Conservation (phyloP, 176 grass and related monocot species). For the Triticum timopheevii region DNA sequence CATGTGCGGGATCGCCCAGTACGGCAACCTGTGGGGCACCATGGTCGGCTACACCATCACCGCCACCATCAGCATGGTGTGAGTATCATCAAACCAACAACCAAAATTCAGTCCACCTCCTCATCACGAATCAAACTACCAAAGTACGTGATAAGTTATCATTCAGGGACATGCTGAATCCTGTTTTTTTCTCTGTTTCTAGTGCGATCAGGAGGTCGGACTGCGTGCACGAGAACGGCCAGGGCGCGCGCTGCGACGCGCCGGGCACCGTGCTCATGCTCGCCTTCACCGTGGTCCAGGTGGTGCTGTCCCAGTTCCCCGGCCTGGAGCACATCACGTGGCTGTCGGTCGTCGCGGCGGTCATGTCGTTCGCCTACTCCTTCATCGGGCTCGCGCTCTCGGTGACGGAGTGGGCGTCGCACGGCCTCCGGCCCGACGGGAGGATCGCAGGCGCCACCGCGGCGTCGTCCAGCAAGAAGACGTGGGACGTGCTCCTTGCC, state of each 20-base stretch:
- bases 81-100: slow-evolving; percentile 17
- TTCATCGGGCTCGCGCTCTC: slow-evolving; percentile 74
- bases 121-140: neutral
- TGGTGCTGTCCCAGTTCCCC: slow-evolving; percentile 78
- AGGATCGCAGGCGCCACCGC: slow-evolving; percentile 30
- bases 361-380: slow-evolving; percentile 86
- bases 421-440: slow-evolving; percentile 32
- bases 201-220: slow-evolving; percentile 68
- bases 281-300: slow-evolving; percentile 63
- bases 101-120: neutral
- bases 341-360: slow-evolving; percentile 69
- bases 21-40: slow-evolving; percentile 81
- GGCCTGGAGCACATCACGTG: slow-evolving; percentile 78
- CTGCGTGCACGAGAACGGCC: slow-evolving; percentile 52
- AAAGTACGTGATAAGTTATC: neutral
- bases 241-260: slow-evolving; percentile 37
- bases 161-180: neutral
- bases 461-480: slow-evolving; percentile 44
- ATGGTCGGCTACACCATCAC: slow-evolving; percentile 93
- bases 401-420: slow-evolving; percentile 43
- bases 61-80: slow-evolving; percentile 83
- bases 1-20: slow-evolving; percentile 83
- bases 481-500: slow-evolving; percentile 69
- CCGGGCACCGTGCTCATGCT: slow-evolving; percentile 58
- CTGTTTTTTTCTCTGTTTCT: neutral